phyloP scores from a whole-genome alignment of 1,284 basidiomycete genomes.

The Fomitiporia mediterranea region DNA sequence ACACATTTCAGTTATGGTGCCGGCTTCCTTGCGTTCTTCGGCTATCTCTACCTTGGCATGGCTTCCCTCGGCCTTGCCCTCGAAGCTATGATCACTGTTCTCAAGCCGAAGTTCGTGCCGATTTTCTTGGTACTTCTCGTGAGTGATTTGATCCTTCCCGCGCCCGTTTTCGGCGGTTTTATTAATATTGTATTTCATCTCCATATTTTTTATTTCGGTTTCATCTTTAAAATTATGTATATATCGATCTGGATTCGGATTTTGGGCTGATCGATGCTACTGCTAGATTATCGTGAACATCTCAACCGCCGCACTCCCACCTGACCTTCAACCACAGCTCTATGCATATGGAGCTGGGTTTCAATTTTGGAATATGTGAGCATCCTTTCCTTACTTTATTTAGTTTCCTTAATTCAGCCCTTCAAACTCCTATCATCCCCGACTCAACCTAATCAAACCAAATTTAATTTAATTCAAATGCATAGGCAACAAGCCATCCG shows the following conservation, averaged over 20 bases:
- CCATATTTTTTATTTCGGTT: background rate
- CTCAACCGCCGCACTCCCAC: slow-evolving; percentile 38
- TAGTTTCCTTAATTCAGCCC: background rate
- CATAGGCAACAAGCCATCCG: slow-evolving; percentile 34
- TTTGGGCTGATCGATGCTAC: slow-evolving; percentile 24
- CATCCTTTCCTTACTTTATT: background rate
- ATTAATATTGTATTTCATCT: background rate
- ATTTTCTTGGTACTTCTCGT: slow-evolving; percentile 33
- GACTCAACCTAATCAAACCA: background rate
- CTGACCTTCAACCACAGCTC: slow-evolving; percentile 41
- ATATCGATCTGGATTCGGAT: slow-evolving; percentile 6
- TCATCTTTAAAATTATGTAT: background rate
- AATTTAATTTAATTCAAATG: background rate
- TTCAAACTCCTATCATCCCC: background rate
- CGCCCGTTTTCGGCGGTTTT: too few relatives aligned
- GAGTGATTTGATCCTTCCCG: slow-evolving; percentile 11
- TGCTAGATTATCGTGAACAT: slow-evolving; percentile 42
- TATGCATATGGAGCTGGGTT: slow-evolving; percentile 39
- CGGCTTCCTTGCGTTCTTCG: slow-evolving; percentile 43
- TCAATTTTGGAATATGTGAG: slow-evolving; percentile 36
- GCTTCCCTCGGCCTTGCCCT: slow-evolving; percentile 36
- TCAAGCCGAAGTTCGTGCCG: slow-evolving; percentile 31
- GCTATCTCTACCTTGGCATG: slow-evolving; percentile 35
- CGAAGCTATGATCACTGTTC: slow-evolving; percentile 35
- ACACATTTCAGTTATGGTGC: slow-evolving; percentile 36